These are phyloP conservation scores for Oryza longistaminata DNA, from an alignment of 176 grass and related monocot genomes.

Conservation along the genomic window DNA sequence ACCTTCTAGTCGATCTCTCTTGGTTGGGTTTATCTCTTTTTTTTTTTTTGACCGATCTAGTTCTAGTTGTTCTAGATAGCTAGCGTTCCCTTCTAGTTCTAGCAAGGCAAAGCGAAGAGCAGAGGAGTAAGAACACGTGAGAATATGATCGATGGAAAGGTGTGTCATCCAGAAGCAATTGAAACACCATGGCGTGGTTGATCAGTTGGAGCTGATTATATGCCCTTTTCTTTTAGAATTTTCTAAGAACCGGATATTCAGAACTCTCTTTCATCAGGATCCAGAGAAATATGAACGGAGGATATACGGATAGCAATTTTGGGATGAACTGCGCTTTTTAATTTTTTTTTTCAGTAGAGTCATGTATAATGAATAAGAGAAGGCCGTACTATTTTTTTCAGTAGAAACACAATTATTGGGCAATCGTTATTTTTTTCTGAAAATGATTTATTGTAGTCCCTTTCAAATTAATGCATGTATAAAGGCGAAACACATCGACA, in stretches of 20 bases:
- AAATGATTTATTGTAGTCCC: not conserved
- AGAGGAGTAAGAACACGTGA: not conserved
- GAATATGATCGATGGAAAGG: not conserved
- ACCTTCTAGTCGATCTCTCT: not conserved
- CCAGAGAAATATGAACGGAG: not conserved
- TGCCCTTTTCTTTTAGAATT: not conserved
- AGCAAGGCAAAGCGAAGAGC: not conserved
- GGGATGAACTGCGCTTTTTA: not conserved
- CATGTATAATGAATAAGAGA: not conserved
- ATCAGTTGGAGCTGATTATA: not conserved
- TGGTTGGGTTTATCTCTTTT: not conserved
- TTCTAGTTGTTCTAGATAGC: not conserved
- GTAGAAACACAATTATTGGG: not conserved
- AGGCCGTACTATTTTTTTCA: not conserved
- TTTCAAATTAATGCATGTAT: not conserved
- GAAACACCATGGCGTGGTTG: not conserved
- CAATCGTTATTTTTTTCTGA: not conserved
- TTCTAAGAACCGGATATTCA: not conserved
- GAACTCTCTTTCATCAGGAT: not conserved
- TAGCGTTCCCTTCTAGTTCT: not conserved
- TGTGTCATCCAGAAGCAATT: not conserved
- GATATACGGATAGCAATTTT: not conserved
- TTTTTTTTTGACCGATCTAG: not conserved
- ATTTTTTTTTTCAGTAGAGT: not conserved
- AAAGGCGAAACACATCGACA: not conserved